phyloP scores from a whole-genome alignment of 2,329 filamentous ascomycete species.

The Aspergillus fumigatiaffinis region DNA sequence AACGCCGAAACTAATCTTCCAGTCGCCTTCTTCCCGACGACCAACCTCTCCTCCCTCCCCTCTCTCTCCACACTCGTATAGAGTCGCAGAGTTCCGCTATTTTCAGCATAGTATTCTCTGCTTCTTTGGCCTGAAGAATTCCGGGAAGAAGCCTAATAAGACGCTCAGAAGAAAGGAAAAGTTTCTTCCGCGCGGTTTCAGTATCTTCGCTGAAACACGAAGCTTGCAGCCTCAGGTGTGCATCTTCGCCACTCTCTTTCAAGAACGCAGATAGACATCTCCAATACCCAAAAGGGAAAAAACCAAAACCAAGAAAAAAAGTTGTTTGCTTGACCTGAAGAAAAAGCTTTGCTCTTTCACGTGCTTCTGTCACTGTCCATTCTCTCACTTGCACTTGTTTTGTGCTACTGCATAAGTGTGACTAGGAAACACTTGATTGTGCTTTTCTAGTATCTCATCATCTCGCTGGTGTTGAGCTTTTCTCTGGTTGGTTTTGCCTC shows the following conservation, averaged over 20 bases:
- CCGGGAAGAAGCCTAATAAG: slow-evolving; percentile 18
- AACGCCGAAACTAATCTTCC: slow-evolving; percentile 22
- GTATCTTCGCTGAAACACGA: slow-evolving; percentile 19
- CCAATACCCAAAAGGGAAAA: slow-evolving; percentile 17
- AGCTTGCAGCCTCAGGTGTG: slow-evolving; percentile 22
- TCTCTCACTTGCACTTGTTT: slow-evolving; percentile 11
- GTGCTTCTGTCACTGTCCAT: slow-evolving; percentile 11
- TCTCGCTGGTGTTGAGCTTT: slow-evolving; percentile 4
- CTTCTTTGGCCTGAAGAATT: slow-evolving; percentile 9
- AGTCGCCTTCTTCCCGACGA: slow-evolving; percentile 25
- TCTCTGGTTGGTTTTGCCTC: slow-evolving; percentile 7
- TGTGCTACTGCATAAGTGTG: slow-evolving; percentile 13
- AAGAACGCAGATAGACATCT: slow-evolving; percentile 24
- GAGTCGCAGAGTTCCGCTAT: slow-evolving; percentile 14
- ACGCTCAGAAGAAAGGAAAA: slow-evolving; percentile 6
- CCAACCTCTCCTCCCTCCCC: slow-evolving; percentile 18
- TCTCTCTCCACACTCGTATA: slow-evolving; percentile 21
- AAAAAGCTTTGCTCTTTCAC: neutral
- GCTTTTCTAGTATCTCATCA: slow-evolving; percentile 26
- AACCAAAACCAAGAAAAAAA: slow-evolving; percentile 16
- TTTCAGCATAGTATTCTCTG: slow-evolving; percentile 11
- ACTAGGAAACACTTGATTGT: slow-evolving; percentile 37
- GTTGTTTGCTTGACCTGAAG: slow-evolving; percentile 7
- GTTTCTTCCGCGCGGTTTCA: slow-evolving; percentile 15
- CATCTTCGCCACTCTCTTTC: slow-evolving; percentile 21